phyloP scores from a whole-genome alignment of 2,329 filamentous ascomycete species.

The Teratosphaeria viscida region DNA sequence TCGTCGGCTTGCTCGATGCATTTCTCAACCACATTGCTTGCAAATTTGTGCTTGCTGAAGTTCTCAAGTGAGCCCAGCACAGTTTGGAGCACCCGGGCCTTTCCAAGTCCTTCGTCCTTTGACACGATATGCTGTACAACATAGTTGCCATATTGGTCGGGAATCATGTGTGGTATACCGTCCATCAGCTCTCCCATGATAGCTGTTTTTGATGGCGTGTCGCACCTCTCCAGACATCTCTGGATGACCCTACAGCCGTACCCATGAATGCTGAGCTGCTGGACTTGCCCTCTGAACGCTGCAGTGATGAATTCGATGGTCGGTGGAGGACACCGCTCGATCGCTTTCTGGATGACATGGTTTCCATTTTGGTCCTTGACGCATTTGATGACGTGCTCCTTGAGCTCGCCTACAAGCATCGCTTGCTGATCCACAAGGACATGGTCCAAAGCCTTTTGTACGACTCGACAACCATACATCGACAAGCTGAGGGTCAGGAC shows the following conservation, averaged over 20 bases:
- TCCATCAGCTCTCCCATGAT: constrained; percentile 72
- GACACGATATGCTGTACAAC: constrained; percentile 87
- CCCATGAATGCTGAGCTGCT: constrained; percentile 61
- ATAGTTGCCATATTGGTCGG: constrained; percentile 90
- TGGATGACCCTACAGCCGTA: constrained; percentile 93
- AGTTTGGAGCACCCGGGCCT: constrained; percentile 59
- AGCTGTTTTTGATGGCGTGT: constrained; percentile 50
- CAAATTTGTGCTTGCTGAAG: constrained; percentile 89
- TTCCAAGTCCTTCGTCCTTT: constrained; percentile 63
- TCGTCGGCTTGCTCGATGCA: constrained; percentile 65
- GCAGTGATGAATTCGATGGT: constrained; percentile 80
- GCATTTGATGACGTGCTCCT: constrained; percentile 62
- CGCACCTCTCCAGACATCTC: constrained; percentile 75
- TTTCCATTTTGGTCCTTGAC: constrained; percentile 88
- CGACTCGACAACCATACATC: constrained; percentile 89
- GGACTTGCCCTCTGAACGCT: constrained; percentile 65
- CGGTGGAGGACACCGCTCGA: constrained; percentile 66
- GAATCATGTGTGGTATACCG: constrained; percentile 61
- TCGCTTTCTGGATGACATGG: constrained; percentile 90
- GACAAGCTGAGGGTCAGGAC: constrained; percentile 70
- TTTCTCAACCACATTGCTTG: constrained; percentile 94
- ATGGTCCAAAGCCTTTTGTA: constrained; percentile 90
- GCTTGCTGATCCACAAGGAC: constrained; percentile 87
- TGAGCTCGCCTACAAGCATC: constrained; percentile 70
- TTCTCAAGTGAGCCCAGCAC: constrained; percentile 61